These are phyloP conservation scores for Verticillium albo-atrum DNA, from an alignment of 2,329 filamentous ascomycete genomes.

Conservation along the genomic window DNA sequence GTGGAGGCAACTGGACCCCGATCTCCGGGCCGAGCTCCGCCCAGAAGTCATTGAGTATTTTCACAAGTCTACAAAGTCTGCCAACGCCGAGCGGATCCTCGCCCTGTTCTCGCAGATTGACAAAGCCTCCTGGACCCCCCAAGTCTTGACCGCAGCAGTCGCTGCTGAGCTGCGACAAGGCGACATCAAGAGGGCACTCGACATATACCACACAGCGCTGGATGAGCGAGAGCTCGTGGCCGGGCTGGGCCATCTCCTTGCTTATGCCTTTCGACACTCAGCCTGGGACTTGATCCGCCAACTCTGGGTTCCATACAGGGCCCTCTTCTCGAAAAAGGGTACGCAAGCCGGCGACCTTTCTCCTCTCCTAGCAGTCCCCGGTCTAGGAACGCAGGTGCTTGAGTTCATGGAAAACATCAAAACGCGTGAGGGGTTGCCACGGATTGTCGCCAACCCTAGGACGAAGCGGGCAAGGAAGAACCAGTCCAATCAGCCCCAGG, in stretches of 20 bases:
- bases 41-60: conserved; percentile 35
- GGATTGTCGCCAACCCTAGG: neutral
- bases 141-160: conserved; percentile 34
- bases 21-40: conserved; percentile 21
- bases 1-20: conserved; percentile 31
- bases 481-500: conserved; percentile 9
- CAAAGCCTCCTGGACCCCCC: conserved; percentile 32
- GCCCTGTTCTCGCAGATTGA: conserved; percentile 37
- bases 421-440: neutral
- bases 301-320: neutral
- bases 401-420: neutral
- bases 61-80: conserved; percentile 32
- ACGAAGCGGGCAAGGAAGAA: neutral
- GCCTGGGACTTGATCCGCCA: conserved; percentile 27
- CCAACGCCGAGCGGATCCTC: conserved; percentile 40
- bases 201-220: conserved; percentile 34
- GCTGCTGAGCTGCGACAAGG: conserved; percentile 35
- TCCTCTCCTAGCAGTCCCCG: neutral
- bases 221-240: conserved; percentile 23
- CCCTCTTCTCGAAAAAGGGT: neutral
- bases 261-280: conserved; percentile 30
- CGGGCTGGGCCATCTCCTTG: conserved; percentile 40
- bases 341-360: neutral
- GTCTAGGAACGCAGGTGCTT: neutral
- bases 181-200: conserved; percentile 31